phyloP scores from a whole-genome alignment of 495 filamentous ascomycete genomes.

The Aspergillus avenaceus region DNA sequence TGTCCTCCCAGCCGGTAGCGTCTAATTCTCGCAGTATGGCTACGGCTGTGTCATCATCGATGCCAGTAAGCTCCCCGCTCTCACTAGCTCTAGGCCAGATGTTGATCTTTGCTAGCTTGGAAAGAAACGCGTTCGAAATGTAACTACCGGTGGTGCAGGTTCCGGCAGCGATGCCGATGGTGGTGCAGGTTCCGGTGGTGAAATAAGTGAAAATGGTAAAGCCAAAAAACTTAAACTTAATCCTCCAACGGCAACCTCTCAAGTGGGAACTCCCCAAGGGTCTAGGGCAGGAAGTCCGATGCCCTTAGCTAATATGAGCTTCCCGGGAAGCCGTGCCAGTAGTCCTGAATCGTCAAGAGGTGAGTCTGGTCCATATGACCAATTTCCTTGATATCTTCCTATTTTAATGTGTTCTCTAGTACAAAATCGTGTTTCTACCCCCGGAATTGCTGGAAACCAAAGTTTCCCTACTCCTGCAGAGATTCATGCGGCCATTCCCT shows the following conservation, averaged over 20 bases:
- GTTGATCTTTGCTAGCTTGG: slow-evolving; percentile 28
- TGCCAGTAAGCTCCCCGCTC: slow-evolving; percentile 25
- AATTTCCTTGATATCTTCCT: too few species aligned
- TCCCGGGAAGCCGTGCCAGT: slow-evolving; percentile 35
- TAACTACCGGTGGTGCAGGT: slow-evolving; percentile 42
- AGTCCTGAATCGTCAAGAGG: slow-evolving; percentile 34
- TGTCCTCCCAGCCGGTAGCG: slow-evolving; percentile 42
- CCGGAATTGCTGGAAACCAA: slow-evolving; percentile 22
- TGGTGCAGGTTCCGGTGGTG: slow-evolving; percentile 58
- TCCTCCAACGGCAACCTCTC: slow-evolving; percentile 43
- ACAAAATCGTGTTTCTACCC: slow-evolving; percentile 32
- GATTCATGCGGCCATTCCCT: slow-evolving; percentile 63
- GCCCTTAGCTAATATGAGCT: slow-evolving; percentile 20
- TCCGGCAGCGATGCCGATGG: slow-evolving; percentile 79
- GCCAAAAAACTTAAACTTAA: slow-evolving; percentile 66
- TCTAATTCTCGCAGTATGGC: slow-evolving; percentile 54
- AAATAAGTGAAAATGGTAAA: slow-evolving; percentile 70
- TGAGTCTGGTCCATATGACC: slow-evolving; percentile 22
- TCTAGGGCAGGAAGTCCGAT: slow-evolving; percentile 52
- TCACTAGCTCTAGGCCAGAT: slow-evolving; percentile 8
- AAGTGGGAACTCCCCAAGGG: slow-evolving; percentile 50
- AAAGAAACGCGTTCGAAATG: slow-evolving; percentile 45
- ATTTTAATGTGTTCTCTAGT: not conserved
- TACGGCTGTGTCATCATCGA: slow-evolving; percentile 29
- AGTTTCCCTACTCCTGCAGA: slow-evolving; percentile 61